Base-by-base conservation (phyloP, 164 flowering plant species). In the Vitis amurensis region DNA sequence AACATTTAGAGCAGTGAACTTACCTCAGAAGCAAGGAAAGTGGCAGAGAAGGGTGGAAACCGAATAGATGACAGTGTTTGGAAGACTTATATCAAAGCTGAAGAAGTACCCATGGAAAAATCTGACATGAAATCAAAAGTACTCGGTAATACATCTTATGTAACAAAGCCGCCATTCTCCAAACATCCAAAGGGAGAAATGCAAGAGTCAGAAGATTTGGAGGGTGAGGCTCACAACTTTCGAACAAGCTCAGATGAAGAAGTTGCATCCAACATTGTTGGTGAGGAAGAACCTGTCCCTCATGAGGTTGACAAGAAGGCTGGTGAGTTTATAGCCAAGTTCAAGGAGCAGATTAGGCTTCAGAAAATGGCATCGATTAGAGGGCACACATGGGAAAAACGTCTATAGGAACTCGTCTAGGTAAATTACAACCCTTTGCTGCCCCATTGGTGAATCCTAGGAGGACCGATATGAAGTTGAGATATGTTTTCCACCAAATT, bases 281-380 rank as follows among this genome's bases (percentile, higher is more conserved):
- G 62, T 50, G 74, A 76, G 47, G 76, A 82, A 17, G 74, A 67
- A 10, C 9, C 48, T 56, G 80, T 77, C 23, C 29, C 78, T 9
- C 37, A 66, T 63, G 87, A 85, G 73, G 86, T 87, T 58, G 89
- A 87, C 65, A 87, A 73, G 76, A 84, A 85, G 71, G 91, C 91
- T 14, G 85, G 82, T 31, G 91, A 87, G 70, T 87, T 87, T 61
- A 87, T 87, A 66, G 90, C 90, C 62, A 85, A 80, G 75, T 87
- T 85, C 51, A 75, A 79, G 61, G 85, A 81, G 66, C 89, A 85
- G 74, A 85, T 87, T 61, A 82, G 82, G 74, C 89, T 81, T 67
- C 89, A 87, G 72, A 84, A 80, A 70, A 61, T 71, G 51, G 74
- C 71, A 14, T 81, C 84, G 9, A 51, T 79, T 27, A 37, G 77